phyloP scores from a whole-genome alignment of 1,139 yeast genomes.

The Trichomonascaceae sp. region DNA sequence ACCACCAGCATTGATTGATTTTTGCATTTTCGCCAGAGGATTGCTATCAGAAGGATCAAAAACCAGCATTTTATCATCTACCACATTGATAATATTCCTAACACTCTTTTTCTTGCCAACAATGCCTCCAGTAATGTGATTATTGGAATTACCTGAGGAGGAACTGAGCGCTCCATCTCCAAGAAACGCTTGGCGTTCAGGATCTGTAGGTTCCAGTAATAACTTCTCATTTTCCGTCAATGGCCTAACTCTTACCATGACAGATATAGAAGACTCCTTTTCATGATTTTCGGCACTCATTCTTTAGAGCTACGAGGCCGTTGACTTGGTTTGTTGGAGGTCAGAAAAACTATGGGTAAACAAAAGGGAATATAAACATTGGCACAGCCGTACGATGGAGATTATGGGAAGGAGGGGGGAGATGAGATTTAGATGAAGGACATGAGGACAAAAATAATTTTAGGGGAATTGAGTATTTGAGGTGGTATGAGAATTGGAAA shows the following conservation, averaged over 20 bases:
- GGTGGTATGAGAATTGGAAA: background rate
- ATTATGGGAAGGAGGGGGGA: background rate
- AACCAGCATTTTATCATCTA: constrained; percentile 81
- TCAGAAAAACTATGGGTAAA: background rate
- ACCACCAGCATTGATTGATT: constrained; percentile 39
- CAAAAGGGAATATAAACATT: background rate
- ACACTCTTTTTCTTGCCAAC: constrained; percentile 38
- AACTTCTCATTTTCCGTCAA: constrained; percentile 56
- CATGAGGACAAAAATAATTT: too few species aligned
- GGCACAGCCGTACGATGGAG: background rate
- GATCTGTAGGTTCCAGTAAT: constrained; percentile 32
- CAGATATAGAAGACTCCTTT: constrained; percentile 64
- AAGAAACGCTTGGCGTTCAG: constrained; percentile 36
- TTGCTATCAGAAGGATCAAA: constrained; percentile 84
- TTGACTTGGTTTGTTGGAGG: background rate
- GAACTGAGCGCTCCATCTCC: constrained; percentile 50
- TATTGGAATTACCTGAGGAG: constrained; percentile 1
- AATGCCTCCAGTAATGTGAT: constrained; percentile 23
- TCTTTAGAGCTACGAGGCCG: background rate
- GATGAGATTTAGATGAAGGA: background rate
- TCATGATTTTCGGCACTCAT: constrained; percentile 9
- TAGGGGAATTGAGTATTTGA: background rate
- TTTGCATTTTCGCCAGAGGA: constrained; percentile 57
- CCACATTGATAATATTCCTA: constrained; percentile 70
- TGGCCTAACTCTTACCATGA: constrained; percentile 73